Base-by-base conservation (phyloP, 257 asterid genomes). In the Penstemon davidsonii region DNA sequence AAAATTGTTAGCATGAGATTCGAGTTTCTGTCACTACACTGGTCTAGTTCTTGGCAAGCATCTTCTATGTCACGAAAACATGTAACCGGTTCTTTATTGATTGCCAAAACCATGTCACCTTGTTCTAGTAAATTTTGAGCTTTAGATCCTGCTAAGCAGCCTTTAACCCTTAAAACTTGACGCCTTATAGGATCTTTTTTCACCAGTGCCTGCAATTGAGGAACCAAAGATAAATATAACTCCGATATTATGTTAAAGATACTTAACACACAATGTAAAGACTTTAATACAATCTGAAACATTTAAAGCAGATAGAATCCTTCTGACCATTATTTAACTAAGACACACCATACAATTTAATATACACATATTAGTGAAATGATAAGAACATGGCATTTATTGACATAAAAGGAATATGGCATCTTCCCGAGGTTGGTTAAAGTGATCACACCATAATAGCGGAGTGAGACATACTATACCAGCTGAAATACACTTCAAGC, bases 91-190 rank as follows among this genome's bases (percentile, higher is more conserved):
- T 85, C 82, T 85, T 84, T 85, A 73, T 88, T 88, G 77, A 94
- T 88, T 47, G 97, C 99, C 81, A 91, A 79, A 75, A 94, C 88
- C 97, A 91, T 94, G 81, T 94, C 99, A 45, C 97, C 96, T 66
- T 83, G 86, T 69, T 59, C 55, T 5, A 75, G 78, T 69, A 88
- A 68, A 78, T 81, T 87, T 76, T 84, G 92, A 72, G 96, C 96
- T 72, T 77, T 84, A 55, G 99, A 94, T 47, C 99, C 93, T 40
- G 97, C 96, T 72, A 91, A 82, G 81, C 99, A 91, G 71, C 99
- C 96, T 86, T 91, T 94, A 55, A 91, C 99, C 74, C 93, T 84
- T 78, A 94, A 74, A 41, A 91, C 97, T 72, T 91, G 97, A 46
- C 96, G 96, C 84, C 97, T 86, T 66, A 88, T 75, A 44, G 97